Evolutionary conservation across 108 stramenopile genomes (phyloP), one percentile per base, ranked within the genome.

Genomic region (Conticribra guillardii): DNA sequence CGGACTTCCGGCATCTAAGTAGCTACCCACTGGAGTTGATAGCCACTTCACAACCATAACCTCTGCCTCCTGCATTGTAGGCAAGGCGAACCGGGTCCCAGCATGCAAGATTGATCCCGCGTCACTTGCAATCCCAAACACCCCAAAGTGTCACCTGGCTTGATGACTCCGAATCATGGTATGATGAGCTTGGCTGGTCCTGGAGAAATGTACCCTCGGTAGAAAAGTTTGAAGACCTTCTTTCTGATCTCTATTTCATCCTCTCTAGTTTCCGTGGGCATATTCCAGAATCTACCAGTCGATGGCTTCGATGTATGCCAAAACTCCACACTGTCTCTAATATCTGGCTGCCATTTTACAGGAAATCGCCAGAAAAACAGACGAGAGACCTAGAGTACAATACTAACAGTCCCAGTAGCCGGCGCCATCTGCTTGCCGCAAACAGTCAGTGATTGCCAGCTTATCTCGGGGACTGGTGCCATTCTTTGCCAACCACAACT

Each of bases 31-130:
- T 41, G 60, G 51, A 26, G 37, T n/a, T 19, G 60, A 26, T 2
- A 71, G 18, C 60, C 53, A 61, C 22, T 71, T 71, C 3, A 54
- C 53, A 52, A 62, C 60, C 14, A 54, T 33, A 5, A 61, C 60
- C 24, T 71, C 41, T 4, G 41, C 48, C 27, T 71, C 70, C 34
- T 22, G 30, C 2, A 46, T 28, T 7, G 31, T 31, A 27, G 16
- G 33, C 19, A 61, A 18, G 5, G 41, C 54, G 51, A 71, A 66
- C 21, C 0, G 64, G 51, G 0, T 45, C 47, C 61, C 61, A 63
- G 1, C 47, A 19, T 9, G 27, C 4, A 3, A 23, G 24, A 9
- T 63, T 63, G 17, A 4, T 4, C 9, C 50, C 50, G 16, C 16
- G 5, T 4, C 14, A 21, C n/a, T 49, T 48, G 1, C 46, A 63